Conservation (phyloP, 2,329 filamentous ascomycete species). For the Cercospora zeae-maydis region DNA sequence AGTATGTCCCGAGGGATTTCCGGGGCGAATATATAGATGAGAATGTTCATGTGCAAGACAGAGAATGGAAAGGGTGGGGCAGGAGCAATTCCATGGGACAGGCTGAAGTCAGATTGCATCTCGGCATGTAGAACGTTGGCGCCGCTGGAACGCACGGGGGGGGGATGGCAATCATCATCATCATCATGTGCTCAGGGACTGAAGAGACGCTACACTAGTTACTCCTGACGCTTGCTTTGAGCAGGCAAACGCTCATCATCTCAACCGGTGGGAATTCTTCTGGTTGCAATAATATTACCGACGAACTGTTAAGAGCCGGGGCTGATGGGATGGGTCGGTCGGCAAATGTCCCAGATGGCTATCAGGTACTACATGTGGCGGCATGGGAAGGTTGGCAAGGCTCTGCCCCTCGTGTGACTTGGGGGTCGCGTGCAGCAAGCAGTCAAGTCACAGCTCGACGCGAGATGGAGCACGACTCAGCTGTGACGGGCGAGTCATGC, state of each 20-base stretch:
- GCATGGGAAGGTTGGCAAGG: not conserved
- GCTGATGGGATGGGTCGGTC: too few relatives aligned
- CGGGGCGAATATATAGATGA: not conserved
- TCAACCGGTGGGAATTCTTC: not conserved
- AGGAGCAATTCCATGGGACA: not conserved
- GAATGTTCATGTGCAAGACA: not conserved
- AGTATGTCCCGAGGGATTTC: conserved; percentile 1
- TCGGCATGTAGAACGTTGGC: too few relatives aligned
- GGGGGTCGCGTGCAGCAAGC: not conserved
- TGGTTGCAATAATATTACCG: not conserved
- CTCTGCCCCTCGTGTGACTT: not conserved
- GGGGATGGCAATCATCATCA: too few relatives aligned
- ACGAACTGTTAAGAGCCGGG: not conserved
- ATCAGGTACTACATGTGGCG: not conserved
- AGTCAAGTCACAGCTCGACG: not conserved
- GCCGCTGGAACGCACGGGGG: too few relatives aligned
- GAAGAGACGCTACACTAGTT: not conserved
- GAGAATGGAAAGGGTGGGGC: not conserved
- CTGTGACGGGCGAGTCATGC: not conserved
- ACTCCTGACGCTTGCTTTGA: not conserved
- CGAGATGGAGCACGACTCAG: not conserved
- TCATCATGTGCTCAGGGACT: too few relatives aligned
- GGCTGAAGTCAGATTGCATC: not conserved
- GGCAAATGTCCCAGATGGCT: not conserved
- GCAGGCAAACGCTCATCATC: not conserved